Evolutionary conservation across 176 grass and related monocot species (phyloP).

Genomic region (Oryza longistaminata): DNA sequence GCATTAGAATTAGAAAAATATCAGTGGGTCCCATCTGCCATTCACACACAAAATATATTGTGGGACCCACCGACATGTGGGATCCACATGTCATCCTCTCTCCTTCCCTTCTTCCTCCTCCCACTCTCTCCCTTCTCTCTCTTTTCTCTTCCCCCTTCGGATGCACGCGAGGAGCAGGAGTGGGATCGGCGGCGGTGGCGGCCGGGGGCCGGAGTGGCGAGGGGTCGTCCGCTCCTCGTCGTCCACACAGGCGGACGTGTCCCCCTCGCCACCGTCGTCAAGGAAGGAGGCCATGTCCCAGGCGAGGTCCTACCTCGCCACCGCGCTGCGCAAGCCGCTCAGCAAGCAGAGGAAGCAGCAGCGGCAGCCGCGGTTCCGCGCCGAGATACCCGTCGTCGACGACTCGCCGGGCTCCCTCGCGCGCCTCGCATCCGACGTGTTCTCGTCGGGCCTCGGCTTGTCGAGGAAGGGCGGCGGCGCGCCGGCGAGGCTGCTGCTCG

Average conservation of each 20-base stretch:
- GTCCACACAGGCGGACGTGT: background rate
- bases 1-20: too few relatives aligned
- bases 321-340: slow-evolving; percentile 69
- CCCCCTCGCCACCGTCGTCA: slow-evolving; percentile 53
- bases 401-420: slow-evolving; percentile 68
- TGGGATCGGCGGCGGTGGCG: too few relatives aligned
- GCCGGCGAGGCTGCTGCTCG: slow-evolving; percentile 47
- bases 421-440: slow-evolving; percentile 65
- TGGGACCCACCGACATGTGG: too few relatives aligned
- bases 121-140: too few relatives aligned
- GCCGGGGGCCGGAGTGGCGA: too few relatives aligned
- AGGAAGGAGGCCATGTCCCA: slow-evolving; percentile 80
- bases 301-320: slow-evolving; percentile 62
- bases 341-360: slow-evolving; percentile 74
- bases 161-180: too few relatives aligned
- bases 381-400: slow-evolving; percentile 85
- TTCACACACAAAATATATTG: too few relatives aligned
- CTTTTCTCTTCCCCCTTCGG: too few relatives aligned
- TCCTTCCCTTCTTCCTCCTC: too few relatives aligned
- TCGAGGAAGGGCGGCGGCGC: slow-evolving; percentile 43
- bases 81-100: too few relatives aligned
- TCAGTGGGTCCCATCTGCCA: too few relatives aligned
- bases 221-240: slow-evolving; percentile 28
- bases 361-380: slow-evolving; percentile 65
- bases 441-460: slow-evolving; percentile 44